These are phyloP conservation scores for Aspergillus viridinutans DNA, from an alignment of 2,329 filamentous ascomycete genomes.

Conservation along the genomic window DNA sequence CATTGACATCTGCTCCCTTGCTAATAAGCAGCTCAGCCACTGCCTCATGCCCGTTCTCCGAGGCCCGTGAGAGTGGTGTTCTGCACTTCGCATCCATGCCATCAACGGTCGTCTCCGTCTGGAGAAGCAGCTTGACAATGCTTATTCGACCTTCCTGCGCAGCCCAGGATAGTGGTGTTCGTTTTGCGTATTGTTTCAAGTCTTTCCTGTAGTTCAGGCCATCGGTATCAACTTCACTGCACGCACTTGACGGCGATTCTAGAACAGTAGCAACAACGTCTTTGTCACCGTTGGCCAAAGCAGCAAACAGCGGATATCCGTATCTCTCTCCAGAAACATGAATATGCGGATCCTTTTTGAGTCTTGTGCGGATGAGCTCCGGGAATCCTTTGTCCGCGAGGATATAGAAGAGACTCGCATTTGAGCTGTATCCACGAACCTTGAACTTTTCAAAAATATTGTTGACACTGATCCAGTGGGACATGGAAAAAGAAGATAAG, in stretches of 20 bases:
- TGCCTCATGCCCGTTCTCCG: too few relatives aligned
- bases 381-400: slow-evolving; percentile 12
- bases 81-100: too few relatives aligned
- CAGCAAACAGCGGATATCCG: slow-evolving; percentile 14
- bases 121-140: slow-evolving; percentile 7
- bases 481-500: slow-evolving; percentile 22
- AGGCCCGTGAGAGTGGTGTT: too few relatives aligned
- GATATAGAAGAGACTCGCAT: slow-evolving; percentile 11
- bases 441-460: slow-evolving; percentile 33
- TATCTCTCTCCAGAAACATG: slow-evolving; percentile 8
- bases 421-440: slow-evolving; percentile 18
- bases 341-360: slow-evolving; percentile 1
- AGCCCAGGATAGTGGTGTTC: slow-evolving; percentile 14
- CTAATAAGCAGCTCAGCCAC: too few relatives aligned
- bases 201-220: slow-evolving; percentile 6
- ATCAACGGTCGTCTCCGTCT: neutral
- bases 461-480: slow-evolving; percentile 27
- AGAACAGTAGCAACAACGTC: slow-evolving; percentile 8
- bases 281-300: slow-evolving; percentile 10
- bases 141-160: neutral
- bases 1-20: too few relatives aligned
- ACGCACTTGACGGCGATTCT: neutral
- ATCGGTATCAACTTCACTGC: slow-evolving; percentile 7
- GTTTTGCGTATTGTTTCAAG: slow-evolving; percentile 1
- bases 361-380: slow-evolving; percentile 6